These are phyloP conservation scores for Glaciozyma antarctica DNA, from an alignment of 768 basidiomycete genomes.

Conservation along the genomic window DNA sequence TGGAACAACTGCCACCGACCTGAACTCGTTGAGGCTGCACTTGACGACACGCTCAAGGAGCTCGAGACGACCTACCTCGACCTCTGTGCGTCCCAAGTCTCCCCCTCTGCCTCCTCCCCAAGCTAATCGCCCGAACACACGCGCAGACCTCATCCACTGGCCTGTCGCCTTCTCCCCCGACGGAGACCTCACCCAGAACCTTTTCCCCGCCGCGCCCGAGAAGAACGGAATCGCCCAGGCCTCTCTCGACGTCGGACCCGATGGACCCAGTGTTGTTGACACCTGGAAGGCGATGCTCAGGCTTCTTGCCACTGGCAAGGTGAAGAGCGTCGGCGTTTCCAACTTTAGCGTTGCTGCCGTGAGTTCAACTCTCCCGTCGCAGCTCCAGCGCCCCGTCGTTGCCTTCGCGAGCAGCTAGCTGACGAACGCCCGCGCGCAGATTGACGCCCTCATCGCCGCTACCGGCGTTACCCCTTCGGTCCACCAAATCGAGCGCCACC, in stretches of 20 bases:
- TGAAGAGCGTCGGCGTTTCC: constrained; percentile 60
- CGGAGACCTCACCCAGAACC: constrained; percentile 46
- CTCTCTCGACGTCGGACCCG: constrained; percentile 51
- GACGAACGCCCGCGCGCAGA: constrained; percentile 6
- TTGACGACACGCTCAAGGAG: constrained; percentile 64
- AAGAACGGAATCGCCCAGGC: constrained; percentile 41
- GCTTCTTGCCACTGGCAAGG: constrained; percentile 61
- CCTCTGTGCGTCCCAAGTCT: constrained; percentile 43
- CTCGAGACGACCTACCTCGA: constrained; percentile 70
- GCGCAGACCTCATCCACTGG: constrained; percentile 53
- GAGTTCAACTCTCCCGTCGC: neutral
- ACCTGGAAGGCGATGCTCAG: constrained; percentile 74
- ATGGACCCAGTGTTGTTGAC: constrained; percentile 54
- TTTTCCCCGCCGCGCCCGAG: constrained; percentile 47
- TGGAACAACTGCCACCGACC: constrained; percentile 70
- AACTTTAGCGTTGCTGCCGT: constrained; percentile 60
- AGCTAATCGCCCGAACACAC: constrained; percentile 2
- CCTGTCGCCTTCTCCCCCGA: constrained; percentile 52
- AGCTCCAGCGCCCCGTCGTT: too few species aligned
- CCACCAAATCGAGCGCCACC: constrained; percentile 80
- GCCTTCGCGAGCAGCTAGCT: neutral
- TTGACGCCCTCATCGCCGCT: constrained; percentile 58
- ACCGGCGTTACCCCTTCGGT: constrained; percentile 64
- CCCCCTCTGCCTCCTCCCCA: neutral
- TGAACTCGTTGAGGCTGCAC: constrained; percentile 54